A percentile compares a stretch with the other conserved stretches of the same genome.
Conservation (phyloP, 495 filamentous ascomycete species). For the Lindgomyces ingoldianus region DNA sequence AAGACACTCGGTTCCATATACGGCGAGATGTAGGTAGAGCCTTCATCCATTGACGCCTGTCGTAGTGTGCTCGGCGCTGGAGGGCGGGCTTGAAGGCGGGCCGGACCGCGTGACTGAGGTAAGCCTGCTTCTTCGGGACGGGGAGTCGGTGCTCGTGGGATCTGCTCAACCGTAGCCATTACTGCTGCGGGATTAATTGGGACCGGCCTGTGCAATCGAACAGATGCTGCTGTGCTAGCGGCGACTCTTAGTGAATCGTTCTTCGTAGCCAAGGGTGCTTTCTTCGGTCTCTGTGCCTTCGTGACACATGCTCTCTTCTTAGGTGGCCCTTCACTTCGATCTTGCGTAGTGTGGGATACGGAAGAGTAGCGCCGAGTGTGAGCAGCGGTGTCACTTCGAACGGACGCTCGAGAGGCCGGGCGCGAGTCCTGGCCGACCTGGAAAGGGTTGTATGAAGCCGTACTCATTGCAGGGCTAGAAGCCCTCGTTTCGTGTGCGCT, state of each 20-base stretch:
- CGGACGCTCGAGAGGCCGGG: constrained; percentile 51
- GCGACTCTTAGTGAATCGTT: constrained; percentile 81
- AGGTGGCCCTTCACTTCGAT: constrained; percentile 43
- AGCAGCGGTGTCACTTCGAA: constrained; percentile 35
- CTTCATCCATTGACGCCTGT: constrained; percentile 24
- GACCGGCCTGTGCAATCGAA: constrained; percentile 81
- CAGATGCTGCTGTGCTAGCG: constrained; percentile 81
- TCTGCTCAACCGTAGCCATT: constrained; percentile 65
- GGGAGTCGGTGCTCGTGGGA: constrained; percentile 80
- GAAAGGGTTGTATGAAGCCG: constrained; percentile 37
- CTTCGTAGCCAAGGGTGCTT: constrained; percentile 66
- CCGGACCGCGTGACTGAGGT: constrained; percentile 19
- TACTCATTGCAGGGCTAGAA: constrained; percentile 48
- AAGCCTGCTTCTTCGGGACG: constrained; percentile 28
- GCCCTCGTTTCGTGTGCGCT: constrained; percentile 41
- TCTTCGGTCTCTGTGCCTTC: constrained; percentile 66
- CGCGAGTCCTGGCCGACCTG: constrained; percentile 39
- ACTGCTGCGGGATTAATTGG: constrained; percentile 57
- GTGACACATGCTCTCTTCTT: constrained; percentile 75
- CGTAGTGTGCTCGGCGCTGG: constrained; percentile 31
- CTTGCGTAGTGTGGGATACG: not conserved
- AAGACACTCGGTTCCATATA: constrained; percentile 19
- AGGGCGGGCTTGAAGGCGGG: constrained; percentile 28
- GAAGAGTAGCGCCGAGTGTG: constrained; percentile 4
- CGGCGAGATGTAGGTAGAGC: constrained; percentile 17